Evolutionary conservation across 2,329 filamentous ascomycete species (phyloP), one percentile per base, ranked within the genome.

Genomic region (Didymosphaeria variabile): DNA sequence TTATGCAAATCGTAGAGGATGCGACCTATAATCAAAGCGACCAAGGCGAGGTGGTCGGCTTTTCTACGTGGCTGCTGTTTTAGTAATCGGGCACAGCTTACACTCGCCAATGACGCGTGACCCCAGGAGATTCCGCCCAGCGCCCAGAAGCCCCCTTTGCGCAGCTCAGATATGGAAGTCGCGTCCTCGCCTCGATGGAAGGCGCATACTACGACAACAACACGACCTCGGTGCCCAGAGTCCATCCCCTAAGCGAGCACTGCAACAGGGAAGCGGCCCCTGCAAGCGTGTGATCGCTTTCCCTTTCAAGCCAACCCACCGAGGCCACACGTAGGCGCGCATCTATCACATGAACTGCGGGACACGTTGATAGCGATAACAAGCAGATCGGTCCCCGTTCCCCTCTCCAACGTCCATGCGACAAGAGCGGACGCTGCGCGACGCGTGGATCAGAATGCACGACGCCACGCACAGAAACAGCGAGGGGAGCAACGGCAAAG

Each of bases 371-470:
- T 9, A 57, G 58, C 44, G 59, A 64, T 4, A 36, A 45, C 12
- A 65, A 65, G 40, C 19, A 8, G 21, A 38, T 31, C 26, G n/a
- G 38, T 23, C 8, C 26, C 38, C 38, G 26, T 32, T 17, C 31
- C 47, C 32, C 40, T 54, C 34, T 40, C 10, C 21, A 32, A 52
- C 47, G 21, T 23, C 56, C 15, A 46, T 58, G 40, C 56, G 38
- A 52, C 46, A 9, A 13, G 23, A 19, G 17, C 34, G 54, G 42
- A 56, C 44, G 50, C 52, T 55, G 42, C 46, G 42, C 23, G 57
- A 58, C 10, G n/a, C 54, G 45, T 70, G 67, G 63, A 55, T 67
- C 53, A 68, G 53, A 29, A 74, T 72, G 71, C 65, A 65, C 58
- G 64, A 68, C 32, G 21, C 68, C 23, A 50, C 61, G 54, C 55